Percentiles rank a stretch among this genome's conserved stretches.
Evolutionary conservation across 768 basidiomycete species (phyloP).

Genomic region (Leucocoprinus leucothites): DNA sequence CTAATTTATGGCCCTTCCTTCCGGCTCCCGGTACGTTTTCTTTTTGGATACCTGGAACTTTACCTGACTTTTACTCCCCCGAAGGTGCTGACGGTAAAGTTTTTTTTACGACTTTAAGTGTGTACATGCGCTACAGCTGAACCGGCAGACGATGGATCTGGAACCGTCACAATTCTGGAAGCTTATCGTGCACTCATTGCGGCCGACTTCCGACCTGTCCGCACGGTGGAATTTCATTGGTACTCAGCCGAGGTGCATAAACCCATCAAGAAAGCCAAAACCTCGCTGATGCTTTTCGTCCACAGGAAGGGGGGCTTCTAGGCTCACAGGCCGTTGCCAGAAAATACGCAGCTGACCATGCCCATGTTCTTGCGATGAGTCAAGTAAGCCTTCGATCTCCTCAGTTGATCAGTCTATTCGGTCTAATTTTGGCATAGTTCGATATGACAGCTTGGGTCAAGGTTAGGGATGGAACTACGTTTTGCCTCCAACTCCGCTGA

Average conservation of each 20-base stretch:
- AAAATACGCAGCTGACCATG: conserved; percentile 59
- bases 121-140: conserved; percentile 20
- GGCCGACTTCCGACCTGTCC: conserved; percentile 63
- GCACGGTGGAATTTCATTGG: conserved; percentile 79
- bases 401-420: not conserved
- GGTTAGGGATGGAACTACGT: conserved; percentile 35
- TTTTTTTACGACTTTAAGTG: conserved; percentile 12
- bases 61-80: conserved; percentile 8
- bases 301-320: conserved; percentile 79
- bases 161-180: conserved; percentile 77
- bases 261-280: conserved; percentile 1
- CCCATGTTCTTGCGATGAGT: conserved; percentile 79
- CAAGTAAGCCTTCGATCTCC: conserved; percentile 45
- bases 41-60: conserved; percentile 8
- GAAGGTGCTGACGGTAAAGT: conserved; percentile 48
- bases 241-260: conserved; percentile 69
- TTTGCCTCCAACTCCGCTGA: conserved; percentile 14
- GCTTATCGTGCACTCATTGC: conserved; percentile 69
- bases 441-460: conserved; percentile 97
- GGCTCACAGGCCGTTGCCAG: conserved; percentile 89
- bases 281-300: conserved; percentile 11
- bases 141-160: conserved; percentile 67
- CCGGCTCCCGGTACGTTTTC: conserved; percentile 66
- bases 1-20: conserved; percentile 75
- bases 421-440: conserved; percentile 43